These are phyloP conservation scores for Pittosporum tobira DNA, from an alignment of 129 eudicot genomes.

Conservation along the genomic window DNA sequence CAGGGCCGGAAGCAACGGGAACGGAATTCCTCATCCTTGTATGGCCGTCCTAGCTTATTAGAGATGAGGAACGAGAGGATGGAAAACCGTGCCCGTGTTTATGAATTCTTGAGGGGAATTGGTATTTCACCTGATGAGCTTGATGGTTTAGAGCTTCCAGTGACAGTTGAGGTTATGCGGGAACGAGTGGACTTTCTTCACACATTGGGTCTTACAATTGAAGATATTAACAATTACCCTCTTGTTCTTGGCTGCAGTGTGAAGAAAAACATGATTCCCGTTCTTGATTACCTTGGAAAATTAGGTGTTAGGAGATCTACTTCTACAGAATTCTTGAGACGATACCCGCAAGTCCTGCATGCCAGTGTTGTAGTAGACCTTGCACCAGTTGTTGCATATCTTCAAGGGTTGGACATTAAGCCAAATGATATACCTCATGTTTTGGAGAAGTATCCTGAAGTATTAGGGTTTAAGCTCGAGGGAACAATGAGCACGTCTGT, in stretches of 20 bases:
- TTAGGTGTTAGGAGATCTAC: constrained; percentile 63
- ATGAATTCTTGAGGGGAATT: constrained; percentile 63
- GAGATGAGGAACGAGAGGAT: constrained; percentile 72
- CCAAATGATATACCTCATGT: constrained; percentile 71
- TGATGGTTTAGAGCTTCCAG: constrained; percentile 91
- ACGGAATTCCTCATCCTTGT: constrained; percentile 46
- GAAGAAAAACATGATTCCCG: constrained; percentile 96
- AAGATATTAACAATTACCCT: constrained; percentile 84
- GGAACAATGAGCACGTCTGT: constrained; percentile 99
- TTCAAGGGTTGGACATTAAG: constrained; percentile 83
- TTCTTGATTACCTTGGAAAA: constrained; percentile 85
- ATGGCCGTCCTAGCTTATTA: constrained; percentile 68
- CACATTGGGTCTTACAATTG: constrained; percentile 73
- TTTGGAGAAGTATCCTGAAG: constrained; percentile 84
- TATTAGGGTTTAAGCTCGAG: constrained; percentile 89
- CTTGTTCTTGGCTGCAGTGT: constrained; percentile 99
- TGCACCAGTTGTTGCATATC: constrained; percentile 84
- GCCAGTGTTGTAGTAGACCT: constrained; percentile 95
- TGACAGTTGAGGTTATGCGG: constrained; percentile 87
- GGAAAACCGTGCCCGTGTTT: constrained; percentile 74
- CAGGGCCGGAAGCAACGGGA: constrained; percentile 27
- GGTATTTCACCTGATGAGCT: constrained; percentile 85
- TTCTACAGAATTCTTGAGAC: constrained; percentile 57
- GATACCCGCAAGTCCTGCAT: constrained; percentile 95
- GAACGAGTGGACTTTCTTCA: constrained; percentile 93